Base-by-base conservation (phyloP, 2,329 filamentous ascomycete species). In the Bipolaris bicolor region DNA sequence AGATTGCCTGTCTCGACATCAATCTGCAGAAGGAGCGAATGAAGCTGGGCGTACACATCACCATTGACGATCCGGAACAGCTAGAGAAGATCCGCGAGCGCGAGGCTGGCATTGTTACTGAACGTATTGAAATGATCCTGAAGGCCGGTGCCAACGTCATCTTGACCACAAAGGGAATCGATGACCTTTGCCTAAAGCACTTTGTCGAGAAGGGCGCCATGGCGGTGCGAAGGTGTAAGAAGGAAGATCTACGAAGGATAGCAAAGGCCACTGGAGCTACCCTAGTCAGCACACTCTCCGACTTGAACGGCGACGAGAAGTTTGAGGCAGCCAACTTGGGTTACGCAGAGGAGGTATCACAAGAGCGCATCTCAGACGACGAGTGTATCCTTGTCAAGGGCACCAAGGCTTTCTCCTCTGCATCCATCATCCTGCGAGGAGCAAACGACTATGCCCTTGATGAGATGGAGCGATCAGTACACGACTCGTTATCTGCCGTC, bases 31-130 rank as follows among this genome's bases (percentile, higher is more conserved):
- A 99, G 83, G 94, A 98, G 83, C 87, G 94, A 68, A 98, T 99
- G 95, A 98, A 99, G 86, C 83, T 99, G 57, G 95, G 95, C 66
- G 95, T 99, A 59, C 94, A 99, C 79, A 97, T 99, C 72, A 98
- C 95, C 11, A 90, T 99, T 65, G 95, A 99, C 69, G 95, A 99
- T 76, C 95, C 95, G 47, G 89, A 96, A 76, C 95, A 99, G 79
- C 85, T 99, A 49, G 95, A 99, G 83, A 93, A 97, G 84, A 99
- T 99, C 71, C 88, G 95, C 60, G 88, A 95, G 70, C 87, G 95
- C 52, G 95, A 99, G 78, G 87, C 93, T 16, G 92, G 92, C 69
- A 97, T 99, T 81, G 87, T 99, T 45, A 85, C 97, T 60, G 95
- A 99, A 76, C 86, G 92, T 63, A 89, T 99, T 51, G 93, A 99